Conservation (phyloP, 371 early-diverging fungal genomes). For the Mortierella sp. region DNA sequence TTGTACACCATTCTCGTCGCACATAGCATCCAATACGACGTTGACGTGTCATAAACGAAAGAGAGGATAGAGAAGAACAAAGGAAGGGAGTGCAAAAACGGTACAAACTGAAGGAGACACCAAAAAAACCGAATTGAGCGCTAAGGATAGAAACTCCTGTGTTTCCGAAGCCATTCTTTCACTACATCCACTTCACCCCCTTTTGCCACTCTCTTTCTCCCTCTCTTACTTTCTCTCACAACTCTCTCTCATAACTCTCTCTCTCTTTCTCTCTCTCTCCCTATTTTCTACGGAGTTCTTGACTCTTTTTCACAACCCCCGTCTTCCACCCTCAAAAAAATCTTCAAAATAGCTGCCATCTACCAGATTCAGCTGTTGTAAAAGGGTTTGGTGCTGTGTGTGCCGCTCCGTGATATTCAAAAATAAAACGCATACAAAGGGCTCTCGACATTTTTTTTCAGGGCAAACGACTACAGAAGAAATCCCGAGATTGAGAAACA, state of each 20-base stretch:
- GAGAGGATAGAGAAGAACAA: neutral
- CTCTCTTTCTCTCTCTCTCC: neutral
- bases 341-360: no score
- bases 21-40: neutral
- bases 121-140: neutral
- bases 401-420: neutral
- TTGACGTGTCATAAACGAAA: neutral
- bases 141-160: neutral
- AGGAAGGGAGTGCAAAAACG: neutral
- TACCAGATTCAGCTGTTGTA: no score
- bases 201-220: neutral
- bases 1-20: neutral
- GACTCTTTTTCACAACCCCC: neutral
- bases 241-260: neutral
- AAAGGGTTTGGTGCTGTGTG: no score
- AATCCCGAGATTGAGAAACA: conserved; percentile 9
- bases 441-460: neutral
- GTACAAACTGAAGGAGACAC: neutral
- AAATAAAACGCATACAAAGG: neutral
- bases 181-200: neutral
- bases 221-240: neutral
- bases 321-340: neutral
- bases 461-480: neutral
- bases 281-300: no score
- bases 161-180: neutral